phyloP scores from a whole-genome alignment of 768 basidiomycete genomes.

The Paxillus involutus region DNA sequence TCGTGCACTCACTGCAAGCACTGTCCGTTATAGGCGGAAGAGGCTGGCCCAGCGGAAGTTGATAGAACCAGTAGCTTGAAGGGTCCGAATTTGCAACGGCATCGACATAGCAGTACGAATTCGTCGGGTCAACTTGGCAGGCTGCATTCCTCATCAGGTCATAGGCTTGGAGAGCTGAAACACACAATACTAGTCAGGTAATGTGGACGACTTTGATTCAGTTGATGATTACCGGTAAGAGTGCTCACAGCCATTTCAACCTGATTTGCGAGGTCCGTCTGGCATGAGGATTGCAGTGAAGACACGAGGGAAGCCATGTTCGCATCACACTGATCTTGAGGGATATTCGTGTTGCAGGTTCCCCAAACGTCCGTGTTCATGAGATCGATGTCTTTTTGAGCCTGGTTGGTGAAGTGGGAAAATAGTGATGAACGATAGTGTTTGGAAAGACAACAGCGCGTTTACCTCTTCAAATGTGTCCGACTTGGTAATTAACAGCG shows the following conservation, averaged over 20 bases:
- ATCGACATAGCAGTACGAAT: constrained; percentile 73
- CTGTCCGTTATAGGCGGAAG: constrained; percentile 51
- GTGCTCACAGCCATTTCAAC: constrained; percentile 56
- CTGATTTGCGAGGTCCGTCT: constrained; percentile 49
- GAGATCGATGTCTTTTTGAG: constrained; percentile 57
- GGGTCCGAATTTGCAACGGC: constrained; percentile 58
- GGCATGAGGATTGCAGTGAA: constrained; percentile 50
- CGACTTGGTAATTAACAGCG: constrained; percentile 60
- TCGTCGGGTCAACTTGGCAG: constrained; percentile 56
- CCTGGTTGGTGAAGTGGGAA: constrained; percentile 40
- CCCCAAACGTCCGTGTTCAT: constrained; percentile 77
- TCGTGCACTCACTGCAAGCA: constrained; percentile 66
- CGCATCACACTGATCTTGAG: constrained; percentile 50
- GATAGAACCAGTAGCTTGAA: constrained; percentile 72
- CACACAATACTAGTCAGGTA: background rate
- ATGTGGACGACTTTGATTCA: background rate
- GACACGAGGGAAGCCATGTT: constrained; percentile 69
- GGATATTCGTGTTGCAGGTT: constrained; percentile 65
- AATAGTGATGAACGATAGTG: constrained; percentile 2
- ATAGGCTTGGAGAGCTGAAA: constrained; percentile 61
- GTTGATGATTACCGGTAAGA: constrained; percentile 47
- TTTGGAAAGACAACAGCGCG: background rate
- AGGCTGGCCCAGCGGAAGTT: constrained; percentile 56
- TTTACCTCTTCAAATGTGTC: constrained; percentile 54
- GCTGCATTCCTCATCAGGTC: constrained; percentile 57